Conservation (phyloP, 2,329 filamentous ascomycete species). For the Incumbomyces lentus region DNA sequence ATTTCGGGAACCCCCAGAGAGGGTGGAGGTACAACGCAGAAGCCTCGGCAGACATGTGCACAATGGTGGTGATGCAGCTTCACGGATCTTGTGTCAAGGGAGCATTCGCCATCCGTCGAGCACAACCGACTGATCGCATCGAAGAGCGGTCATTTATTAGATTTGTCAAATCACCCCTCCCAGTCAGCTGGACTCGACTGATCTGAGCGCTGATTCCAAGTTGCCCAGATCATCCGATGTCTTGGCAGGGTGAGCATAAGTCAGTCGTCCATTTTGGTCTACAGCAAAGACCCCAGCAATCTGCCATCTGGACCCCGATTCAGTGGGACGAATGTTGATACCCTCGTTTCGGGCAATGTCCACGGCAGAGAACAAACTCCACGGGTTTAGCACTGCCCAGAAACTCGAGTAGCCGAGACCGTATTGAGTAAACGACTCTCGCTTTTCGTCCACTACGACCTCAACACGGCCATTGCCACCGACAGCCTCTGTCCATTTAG, state of each 20-base stretch:
- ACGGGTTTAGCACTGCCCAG: slow-evolving; percentile 53
- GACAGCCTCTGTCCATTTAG: slow-evolving; percentile 47
- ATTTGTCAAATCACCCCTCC: no score
- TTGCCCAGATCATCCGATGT: slow-evolving; percentile 9
- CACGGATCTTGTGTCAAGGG: no score
- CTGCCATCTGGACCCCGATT: slow-evolving; percentile 23
- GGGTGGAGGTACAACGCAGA: background rate
- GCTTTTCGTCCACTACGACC: slow-evolving; percentile 50
- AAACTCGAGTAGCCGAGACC: slow-evolving; percentile 52
- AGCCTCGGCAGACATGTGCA: background rate
- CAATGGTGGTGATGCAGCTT: background rate
- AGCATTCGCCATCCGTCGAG: no score
- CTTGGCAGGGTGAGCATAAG: slow-evolving; percentile 3
- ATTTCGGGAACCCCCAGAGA: background rate
- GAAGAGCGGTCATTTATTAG: no score
- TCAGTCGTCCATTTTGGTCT: slow-evolving; percentile 2
- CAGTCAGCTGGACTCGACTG: background rate
- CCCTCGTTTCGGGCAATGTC: slow-evolving; percentile 51
- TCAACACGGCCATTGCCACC: slow-evolving; percentile 45
- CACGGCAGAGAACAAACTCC: slow-evolving; percentile 47
- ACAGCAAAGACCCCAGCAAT: slow-evolving; percentile 12
- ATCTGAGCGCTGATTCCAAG: slow-evolving; percentile 1
- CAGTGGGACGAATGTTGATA: slow-evolving; percentile 43
- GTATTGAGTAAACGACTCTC: slow-evolving; percentile 54
- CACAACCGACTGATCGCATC: no score